A percentile compares a stretch with the other conserved stretches of the same genome.
These are phyloP conservation scores for Fusarium xyrophilum DNA, from an alignment of 2,329 filamentous ascomycete species.

Conservation along the genomic window DNA sequence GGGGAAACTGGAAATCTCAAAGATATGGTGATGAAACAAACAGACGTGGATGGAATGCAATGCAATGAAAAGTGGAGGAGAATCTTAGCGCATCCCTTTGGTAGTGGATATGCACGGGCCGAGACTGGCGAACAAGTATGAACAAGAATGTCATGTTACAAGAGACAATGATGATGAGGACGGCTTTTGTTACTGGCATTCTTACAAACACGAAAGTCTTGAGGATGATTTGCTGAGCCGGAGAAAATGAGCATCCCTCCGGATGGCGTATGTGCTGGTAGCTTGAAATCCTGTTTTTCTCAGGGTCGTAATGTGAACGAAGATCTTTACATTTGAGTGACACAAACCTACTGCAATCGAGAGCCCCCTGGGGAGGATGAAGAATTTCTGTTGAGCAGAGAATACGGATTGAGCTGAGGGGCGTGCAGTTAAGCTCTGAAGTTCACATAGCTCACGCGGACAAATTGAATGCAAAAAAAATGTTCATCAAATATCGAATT, in stretches of 20 bases:
- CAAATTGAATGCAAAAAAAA: neutral
- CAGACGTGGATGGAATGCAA: neutral
- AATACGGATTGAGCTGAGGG: neutral
- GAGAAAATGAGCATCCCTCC: constrained; percentile 11
- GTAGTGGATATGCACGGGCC: neutral
- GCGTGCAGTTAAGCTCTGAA: neutral
- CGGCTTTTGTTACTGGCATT: constrained; percentile 16
- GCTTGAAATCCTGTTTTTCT: constrained; percentile 28
- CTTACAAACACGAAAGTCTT: constrained; percentile 30
- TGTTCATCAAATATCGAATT: constrained; percentile 25
- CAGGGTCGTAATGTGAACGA: constrained; percentile 28
- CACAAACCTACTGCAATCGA: constrained; percentile 1
- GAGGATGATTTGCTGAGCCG: constrained; percentile 26
- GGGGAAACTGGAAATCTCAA: constrained; percentile 16
- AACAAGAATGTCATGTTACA: constrained; percentile 35
- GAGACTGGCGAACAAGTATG: constrained; percentile 15
- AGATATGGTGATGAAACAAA: constrained; percentile 18
- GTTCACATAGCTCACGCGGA: neutral
- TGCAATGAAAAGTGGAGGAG: neutral
- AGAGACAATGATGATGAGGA: constrained; percentile 37
- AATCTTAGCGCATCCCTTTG: constrained; percentile 9
- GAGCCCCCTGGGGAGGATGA: neutral
- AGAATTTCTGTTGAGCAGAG: constrained; percentile 18
- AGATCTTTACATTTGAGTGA: constrained; percentile 10
- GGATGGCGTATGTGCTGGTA: constrained; percentile 34